These are phyloP conservation scores for Inga oerstediana DNA, from an alignment of 306 rosid species.

Conservation along the genomic window DNA sequence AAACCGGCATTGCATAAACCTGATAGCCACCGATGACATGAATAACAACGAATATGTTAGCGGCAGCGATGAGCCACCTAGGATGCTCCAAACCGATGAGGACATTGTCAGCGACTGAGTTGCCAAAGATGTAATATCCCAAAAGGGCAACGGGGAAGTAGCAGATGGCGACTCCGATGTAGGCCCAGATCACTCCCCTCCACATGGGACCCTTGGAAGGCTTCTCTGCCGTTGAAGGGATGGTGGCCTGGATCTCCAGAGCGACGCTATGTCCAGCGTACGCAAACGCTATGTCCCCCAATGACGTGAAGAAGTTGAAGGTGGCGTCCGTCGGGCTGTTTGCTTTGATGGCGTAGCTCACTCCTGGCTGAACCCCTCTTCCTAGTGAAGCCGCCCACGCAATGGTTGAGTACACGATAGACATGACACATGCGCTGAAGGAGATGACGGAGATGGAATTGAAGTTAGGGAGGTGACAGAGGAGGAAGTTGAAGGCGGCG, in stretches of 20 bases:
- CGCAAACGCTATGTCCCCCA: slow-evolving; percentile 86
- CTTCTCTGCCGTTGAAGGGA: slow-evolving; percentile 71
- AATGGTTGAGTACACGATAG: slow-evolving; percentile 65
- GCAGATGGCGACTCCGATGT: slow-evolving; percentile 72
- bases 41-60: slow-evolving; percentile 74
- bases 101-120: slow-evolving; percentile 43
- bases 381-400: slow-evolving; percentile 65
- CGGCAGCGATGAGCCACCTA: slow-evolving; percentile 68
- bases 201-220: slow-evolving; percentile 94
- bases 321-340: slow-evolving; percentile 21
- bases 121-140: slow-evolving; percentile 69
- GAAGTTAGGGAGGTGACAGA: slow-evolving; percentile 80
- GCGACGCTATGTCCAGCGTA: slow-evolving; percentile 93
- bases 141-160: slow-evolving; percentile 79
- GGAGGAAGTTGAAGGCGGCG: slow-evolving; percentile 58
- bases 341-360: slow-evolving; percentile 51
- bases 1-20: slow-evolving; percentile 79
- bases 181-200: slow-evolving; percentile 75
- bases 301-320: slow-evolving; percentile 59
- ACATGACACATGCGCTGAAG: slow-evolving; percentile 76
- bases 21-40: slow-evolving; percentile 92
- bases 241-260: slow-evolving; percentile 89
- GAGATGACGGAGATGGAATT: slow-evolving; percentile 71
- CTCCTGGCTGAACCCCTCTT: slow-evolving; percentile 46
- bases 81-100: slow-evolving; percentile 53